A percentile compares a stretch with the other conserved stretches of the same genome.
phyloP scores from a whole-genome alignment of 1,284 basidiomycete species.

The Clitocybe nebularis region DNA sequence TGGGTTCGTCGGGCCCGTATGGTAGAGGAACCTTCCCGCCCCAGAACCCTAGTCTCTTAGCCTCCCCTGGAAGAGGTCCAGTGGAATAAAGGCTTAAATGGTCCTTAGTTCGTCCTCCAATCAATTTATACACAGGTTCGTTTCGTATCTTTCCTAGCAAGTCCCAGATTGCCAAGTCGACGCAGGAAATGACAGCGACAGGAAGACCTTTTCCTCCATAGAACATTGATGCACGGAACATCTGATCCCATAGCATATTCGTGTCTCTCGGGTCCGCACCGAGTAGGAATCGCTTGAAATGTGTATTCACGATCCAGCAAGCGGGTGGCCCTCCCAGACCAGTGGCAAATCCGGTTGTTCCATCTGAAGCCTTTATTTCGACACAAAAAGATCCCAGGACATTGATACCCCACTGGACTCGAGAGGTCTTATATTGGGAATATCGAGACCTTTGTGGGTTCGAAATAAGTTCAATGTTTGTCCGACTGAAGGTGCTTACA shows the following conservation, averaged over 20 bases:
- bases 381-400: slow-evolving; percentile 45
- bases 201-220: slow-evolving; percentile 50
- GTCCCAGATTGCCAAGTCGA: slow-evolving; percentile 45
- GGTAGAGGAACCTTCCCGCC: slow-evolving; percentile 46
- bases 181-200: slow-evolving; percentile 30
- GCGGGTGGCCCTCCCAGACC: slow-evolving; percentile 48
- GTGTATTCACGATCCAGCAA: slow-evolving; percentile 51
- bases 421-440: slow-evolving; percentile 39
- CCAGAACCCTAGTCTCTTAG: slow-evolving; percentile 48
- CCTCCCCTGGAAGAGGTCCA: slow-evolving; percentile 39
- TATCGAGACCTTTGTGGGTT: slow-evolving; percentile 35
- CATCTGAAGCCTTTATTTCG: slow-evolving; percentile 44
- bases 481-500: slow-evolving; percentile 3
- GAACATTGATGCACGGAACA: slow-evolving; percentile 41
- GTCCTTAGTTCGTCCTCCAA: slow-evolving; percentile 45
- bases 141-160: slow-evolving; percentile 46
- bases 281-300: slow-evolving; percentile 46
- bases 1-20: slow-evolving; percentile 41
- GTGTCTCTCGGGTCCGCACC: slow-evolving; percentile 37
- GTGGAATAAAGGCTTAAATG: slow-evolving; percentile 48
- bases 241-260: slow-evolving; percentile 43
- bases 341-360: slow-evolving; percentile 42
- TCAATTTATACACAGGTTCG: slow-evolving; percentile 55
- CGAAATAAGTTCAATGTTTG: slow-evolving; percentile 2
- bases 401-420: slow-evolving; percentile 40